Evolutionary conservation across 257 asterid genomes (phyloP), one percentile per base, ranked within the genome.

Genomic region (Galeopsis tetrahit): DNA sequence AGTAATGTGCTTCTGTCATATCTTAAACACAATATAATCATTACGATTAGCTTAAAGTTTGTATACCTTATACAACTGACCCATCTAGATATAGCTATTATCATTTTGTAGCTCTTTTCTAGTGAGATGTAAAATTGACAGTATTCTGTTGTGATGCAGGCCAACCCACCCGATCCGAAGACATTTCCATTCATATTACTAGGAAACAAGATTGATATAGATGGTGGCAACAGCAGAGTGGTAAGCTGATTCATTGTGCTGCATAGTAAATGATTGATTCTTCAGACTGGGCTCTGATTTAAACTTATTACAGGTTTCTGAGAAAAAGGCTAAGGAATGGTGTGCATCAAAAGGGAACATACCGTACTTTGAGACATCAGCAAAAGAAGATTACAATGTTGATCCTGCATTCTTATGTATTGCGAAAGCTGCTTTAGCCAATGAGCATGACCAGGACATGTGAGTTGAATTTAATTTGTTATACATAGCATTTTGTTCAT

Each of bases 211-310:
- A 86, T 90, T 44, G 99, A 95, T 70, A 88, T 95, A 72, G 98
- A 95, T 84, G 98, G 99, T 75, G 98, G 98, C 51, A 95, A 95
- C 76, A 95, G 99, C 88, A 80, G 97, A 80, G 99, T 92, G 95
- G 98, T 94, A 79, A 90, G 91, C 71, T 56, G 39, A 64, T 64
- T 64, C 71, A 6, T 51, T 48, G 14, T 21, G 62, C 63, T 48
- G 53, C 73, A 15, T 46, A 21, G 28, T 21, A 68, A 66, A 32
- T 55, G 69, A 46, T 46, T 2, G 40, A 36, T 28, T 38, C 73
- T 40, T 64, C 42, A 10, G 42, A 11, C 38, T 36, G 74, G 44
- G 48, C 43, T 69, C 80, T 67, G 66, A 74, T 70, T 66, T 55
- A 63, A 63, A 34, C 46, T 65, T 49, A 64, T 58, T 71, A 55